Evolutionary conservation across 805 yeast species (phyloP).

Genomic region (Myxozyma neotropica): DNA sequence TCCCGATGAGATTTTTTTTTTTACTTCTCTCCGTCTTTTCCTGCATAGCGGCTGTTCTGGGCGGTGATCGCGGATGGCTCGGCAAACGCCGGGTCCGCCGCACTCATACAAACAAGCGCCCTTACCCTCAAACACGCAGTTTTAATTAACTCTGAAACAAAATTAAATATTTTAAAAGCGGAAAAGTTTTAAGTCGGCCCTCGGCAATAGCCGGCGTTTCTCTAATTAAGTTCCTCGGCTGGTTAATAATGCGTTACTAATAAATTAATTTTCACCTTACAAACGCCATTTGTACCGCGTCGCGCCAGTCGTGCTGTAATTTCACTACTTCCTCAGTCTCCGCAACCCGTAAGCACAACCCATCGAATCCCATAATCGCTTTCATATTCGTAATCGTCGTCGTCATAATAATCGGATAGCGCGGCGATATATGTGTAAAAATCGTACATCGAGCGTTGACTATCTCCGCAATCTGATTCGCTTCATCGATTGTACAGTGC

Average conservation of each 20-base stretch:
- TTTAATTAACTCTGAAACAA: too few relatives aligned
- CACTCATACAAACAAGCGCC: too few relatives aligned
- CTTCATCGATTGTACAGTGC: slow-evolving; percentile 88
- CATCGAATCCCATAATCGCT: slow-evolving; percentile 1
- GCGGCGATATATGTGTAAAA: slow-evolving; percentile 88
- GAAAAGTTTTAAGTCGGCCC: too few relatives aligned
- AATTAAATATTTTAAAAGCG: too few relatives aligned
- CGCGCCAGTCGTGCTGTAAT: background rate
- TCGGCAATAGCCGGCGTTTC: too few relatives aligned
- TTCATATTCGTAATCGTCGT: background rate
- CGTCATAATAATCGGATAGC: slow-evolving; percentile 57
- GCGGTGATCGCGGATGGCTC: background rate
- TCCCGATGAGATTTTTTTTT: too few relatives aligned
- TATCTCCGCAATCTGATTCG: slow-evolving; percentile 63
- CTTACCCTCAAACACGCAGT: too few relatives aligned
- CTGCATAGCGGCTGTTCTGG: background rate
- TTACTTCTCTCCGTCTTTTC: background rate
- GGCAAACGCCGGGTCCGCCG: too few relatives aligned
- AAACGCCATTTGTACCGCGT: background rate
- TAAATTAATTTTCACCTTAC: too few relatives aligned
- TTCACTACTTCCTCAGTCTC: background rate
- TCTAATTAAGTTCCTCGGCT: too few relatives aligned
- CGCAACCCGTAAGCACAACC: slow-evolving; percentile 3
- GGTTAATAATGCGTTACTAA: too few relatives aligned
- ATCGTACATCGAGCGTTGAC: slow-evolving; percentile 74